Percentiles rank a stretch among this genome's conserved stretches.
Evolutionary conservation across 176 grass and related monocot species (phyloP).

Genomic region (Elymus sibiricus): DNA sequence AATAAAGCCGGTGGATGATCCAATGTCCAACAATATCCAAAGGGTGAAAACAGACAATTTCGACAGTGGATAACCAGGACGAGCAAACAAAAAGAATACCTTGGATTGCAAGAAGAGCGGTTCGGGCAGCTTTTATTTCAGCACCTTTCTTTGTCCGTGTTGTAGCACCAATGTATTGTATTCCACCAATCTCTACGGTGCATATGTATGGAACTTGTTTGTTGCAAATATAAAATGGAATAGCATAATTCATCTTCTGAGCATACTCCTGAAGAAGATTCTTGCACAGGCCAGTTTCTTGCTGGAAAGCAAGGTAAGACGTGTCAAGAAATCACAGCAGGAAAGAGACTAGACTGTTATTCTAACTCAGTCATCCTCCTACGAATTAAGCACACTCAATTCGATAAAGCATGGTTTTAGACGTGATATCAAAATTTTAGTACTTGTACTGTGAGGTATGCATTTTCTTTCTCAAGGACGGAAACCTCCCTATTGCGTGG

Average conservation of each 20-base stretch:
- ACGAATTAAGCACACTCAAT: not conserved
- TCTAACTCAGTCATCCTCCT: constrained; percentile 5
- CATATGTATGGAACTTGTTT: constrained; percentile 67
- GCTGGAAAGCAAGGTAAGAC: constrained; percentile 50
- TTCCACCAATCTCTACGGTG: constrained; percentile 89
- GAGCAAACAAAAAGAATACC: constrained; percentile 19
- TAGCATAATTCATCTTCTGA: constrained; percentile 97
- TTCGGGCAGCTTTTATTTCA: constrained; percentile 89
- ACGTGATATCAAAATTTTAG: not conserved
- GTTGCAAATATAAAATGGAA: constrained; percentile 75
- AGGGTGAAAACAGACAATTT: not conserved
- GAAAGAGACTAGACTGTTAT: not conserved
- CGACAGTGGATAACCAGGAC: not conserved
- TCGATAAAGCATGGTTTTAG: constrained; percentile 3
- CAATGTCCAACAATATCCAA: not conserved
- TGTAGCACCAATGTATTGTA: constrained; percentile 86
- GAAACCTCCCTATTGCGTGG: not conserved
- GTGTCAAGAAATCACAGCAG: not conserved
- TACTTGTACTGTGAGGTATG: not conserved
- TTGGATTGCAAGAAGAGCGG: constrained; percentile 94
- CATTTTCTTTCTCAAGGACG: not conserved
- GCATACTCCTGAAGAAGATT: constrained; percentile 99
- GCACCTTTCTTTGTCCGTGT: constrained; percentile 86
- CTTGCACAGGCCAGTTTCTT: constrained; percentile 93
- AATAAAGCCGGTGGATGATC: constrained; percentile 13